Base-by-base conservation (phyloP, 805 yeast species). In the Ogataea nitratoaversa region DNA sequence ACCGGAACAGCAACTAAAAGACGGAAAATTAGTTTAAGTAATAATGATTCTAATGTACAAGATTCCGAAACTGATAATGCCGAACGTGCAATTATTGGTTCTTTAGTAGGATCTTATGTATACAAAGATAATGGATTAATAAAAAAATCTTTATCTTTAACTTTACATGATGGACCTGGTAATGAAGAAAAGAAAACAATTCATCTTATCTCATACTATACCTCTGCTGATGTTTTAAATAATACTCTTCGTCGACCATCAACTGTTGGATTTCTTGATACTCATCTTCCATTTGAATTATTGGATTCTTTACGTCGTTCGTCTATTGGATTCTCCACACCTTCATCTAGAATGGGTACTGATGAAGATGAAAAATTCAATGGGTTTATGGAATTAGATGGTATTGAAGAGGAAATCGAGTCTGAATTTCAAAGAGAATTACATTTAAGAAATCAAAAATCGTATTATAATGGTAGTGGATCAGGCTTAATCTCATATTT, bases 181-280 rank as follows among this genome's bases (percentile, higher is more conserved):
- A 62, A 63, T 17, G 37, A 41, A 5, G 22, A 34, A 41, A 47
- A 44, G 9, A 74, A 71, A 50, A 76, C 84, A 4, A 65, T 81
- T 34, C 96, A 91, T 55, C 62, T 90, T 41, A 78, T 90, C 3
- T 79, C 90, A 8, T 90, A 90, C 61, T 90, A 87, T 57, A 67
- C 75, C 23, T 82, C 88, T 0, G 76, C 76, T 17, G 96, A 90
- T 58, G 93, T 88, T 4, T 54, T 76, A 37, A 65, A 67, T 25
- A 79, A 81, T 5, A 66, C 64, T 30, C 65, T 89, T 34, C 52
- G 60, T 0, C 66, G 80, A 19, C 95, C 95, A 0, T 65, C 78
- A 4, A 74, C 74, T 30, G 62, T 73, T 7, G 70, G 74, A 7
- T 50, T 56, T 16, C 68, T 86, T 42, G 71, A 76, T 42, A 47